A percentile compares a stretch with the other conserved stretches of the same genome.
phyloP scores from a whole-genome alignment of 2,329 filamentous ascomycete species.

The Ceratocystis alfenasii region DNA sequence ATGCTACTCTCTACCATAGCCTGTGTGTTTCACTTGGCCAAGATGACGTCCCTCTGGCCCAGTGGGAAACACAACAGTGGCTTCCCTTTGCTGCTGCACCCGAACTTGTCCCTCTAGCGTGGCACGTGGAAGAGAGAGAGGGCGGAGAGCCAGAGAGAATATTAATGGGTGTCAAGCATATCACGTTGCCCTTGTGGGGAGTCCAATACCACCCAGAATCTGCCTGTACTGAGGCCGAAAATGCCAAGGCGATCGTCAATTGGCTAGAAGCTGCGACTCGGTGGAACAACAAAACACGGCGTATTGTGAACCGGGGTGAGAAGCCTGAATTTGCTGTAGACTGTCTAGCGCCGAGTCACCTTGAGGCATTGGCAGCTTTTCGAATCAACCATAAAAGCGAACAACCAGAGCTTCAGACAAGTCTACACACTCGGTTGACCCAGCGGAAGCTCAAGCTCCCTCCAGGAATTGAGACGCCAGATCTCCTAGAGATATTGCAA shows the following conservation, averaged over 20 bases:
- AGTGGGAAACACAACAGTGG: constrained; percentile 35
- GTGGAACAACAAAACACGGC: constrained; percentile 42
- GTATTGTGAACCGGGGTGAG: neutral
- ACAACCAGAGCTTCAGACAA: neutral
- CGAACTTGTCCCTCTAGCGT: constrained; percentile 48
- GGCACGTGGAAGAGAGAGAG: constrained; percentile 40
- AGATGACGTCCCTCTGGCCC: constrained; percentile 29
- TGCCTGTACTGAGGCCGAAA: constrained; percentile 61
- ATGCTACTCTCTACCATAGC: constrained; percentile 67
- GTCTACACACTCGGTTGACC: neutral
- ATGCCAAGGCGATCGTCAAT: constrained; percentile 52
- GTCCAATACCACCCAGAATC: constrained; percentile 89
- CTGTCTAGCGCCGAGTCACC: constrained; percentile 8
- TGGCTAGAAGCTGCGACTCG: constrained; percentile 58
- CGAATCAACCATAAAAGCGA: neutral
- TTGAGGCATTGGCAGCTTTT: constrained; percentile 6
- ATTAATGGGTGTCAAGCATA: constrained; percentile 67
- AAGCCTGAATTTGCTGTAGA: constrained; percentile 7
- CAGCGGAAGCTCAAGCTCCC: constrained; percentile 21
- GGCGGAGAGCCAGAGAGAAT: constrained; percentile 38
- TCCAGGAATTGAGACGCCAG: constrained; percentile 31
- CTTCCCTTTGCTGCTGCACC: constrained; percentile 28
- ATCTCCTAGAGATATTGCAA: constrained; percentile 43
- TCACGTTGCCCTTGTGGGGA: constrained; percentile 63
- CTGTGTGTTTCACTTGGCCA: constrained; percentile 45